Base-by-base conservation (phyloP, 306 rosid genomes). In the Elaeagnus macrophylla region DNA sequence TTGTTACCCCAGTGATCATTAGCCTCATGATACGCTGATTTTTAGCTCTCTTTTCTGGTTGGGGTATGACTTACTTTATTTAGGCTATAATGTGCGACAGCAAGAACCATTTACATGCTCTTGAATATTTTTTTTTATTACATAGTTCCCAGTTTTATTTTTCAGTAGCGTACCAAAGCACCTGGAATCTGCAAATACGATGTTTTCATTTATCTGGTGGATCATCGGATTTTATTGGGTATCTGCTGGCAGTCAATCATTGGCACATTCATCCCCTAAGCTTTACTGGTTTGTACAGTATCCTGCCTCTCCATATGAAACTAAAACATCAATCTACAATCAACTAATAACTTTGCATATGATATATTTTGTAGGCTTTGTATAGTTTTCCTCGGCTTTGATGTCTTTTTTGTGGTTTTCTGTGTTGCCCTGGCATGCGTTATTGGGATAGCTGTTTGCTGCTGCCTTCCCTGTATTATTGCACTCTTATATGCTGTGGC, bases 171-270 rank as follows among this genome's bases (percentile, higher is more conserved):
- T 80, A 37, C 82, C 93, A 17, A 91, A 91, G 76, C 91, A 91
- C 77, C 72, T 91, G 49, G 96, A 91, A 73, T 86, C 95, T 39
- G 95, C 97, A 53, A 90, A 84, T 69, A 86, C 97, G 12, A 80
- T 86, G 94, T 91, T 91, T 77, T 91, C 97, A 48, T 91, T 91
- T 65, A 72, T 86, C 75, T 91, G 97, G 97, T 86, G 97, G 97
- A 91, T 91, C 67, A 78, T 91, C 50, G 97, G 97, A 48, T 91
- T 91, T 79, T 91, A 84, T 78, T 91, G 97, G 97, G 89, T 86
- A 68, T 91, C 97, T 36, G 86, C 94, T 1, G 94, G 94, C 50
- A 84, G 91, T 54, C 94, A 82, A 71, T 10, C 64, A 57, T 76
- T 86, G 71, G 86, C 88, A 36, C 79, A 37, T 10, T 76, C 57